phyloP scores from a whole-genome alignment of 768 basidiomycete genomes.

The Amanita jacksonii region DNA sequence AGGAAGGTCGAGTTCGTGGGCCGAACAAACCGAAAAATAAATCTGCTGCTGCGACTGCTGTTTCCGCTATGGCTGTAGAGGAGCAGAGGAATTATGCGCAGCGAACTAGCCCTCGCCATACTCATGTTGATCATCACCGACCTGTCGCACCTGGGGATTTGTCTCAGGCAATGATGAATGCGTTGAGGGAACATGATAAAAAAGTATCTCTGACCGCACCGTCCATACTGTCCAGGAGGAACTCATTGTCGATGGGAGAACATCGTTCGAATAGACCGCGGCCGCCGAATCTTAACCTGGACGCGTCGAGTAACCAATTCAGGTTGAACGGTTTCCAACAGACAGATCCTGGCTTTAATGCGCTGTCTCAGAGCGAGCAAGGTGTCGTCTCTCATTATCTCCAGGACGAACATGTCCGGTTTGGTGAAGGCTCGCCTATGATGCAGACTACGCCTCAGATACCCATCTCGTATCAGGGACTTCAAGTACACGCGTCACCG shows the following conservation, averaged over 20 bases:
- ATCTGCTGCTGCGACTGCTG: too few relatives aligned
- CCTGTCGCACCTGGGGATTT: not conserved
- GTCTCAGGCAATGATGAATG: not conserved
- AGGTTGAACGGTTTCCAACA: not conserved
- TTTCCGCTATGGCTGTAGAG: conserved; percentile 8
- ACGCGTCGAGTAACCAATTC: conserved; percentile 14
- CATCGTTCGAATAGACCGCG: conserved; percentile 19
- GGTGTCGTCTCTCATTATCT: not conserved
- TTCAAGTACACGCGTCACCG: conserved; percentile 1
- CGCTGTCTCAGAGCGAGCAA: not conserved
- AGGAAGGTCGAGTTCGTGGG: conserved; percentile 54
- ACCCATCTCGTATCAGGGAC: conserved; percentile 5
- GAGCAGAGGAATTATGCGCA: conserved; percentile 9
- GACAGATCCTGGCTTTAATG: too few relatives aligned
- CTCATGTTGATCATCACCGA: conserved; percentile 1
- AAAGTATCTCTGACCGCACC: not conserved
- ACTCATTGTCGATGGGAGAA: conserved; percentile 17
- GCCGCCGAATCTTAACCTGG: conserved; percentile 22
- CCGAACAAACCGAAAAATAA: conserved; percentile 46
- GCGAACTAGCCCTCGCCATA: conserved; percentile 11
- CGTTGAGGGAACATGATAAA: conserved; percentile 1
- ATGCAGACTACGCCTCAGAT: not conserved
- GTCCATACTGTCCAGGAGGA: conserved; percentile 6
- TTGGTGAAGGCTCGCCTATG: not conserved
- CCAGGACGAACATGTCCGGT: not conserved